Conservation (phyloP, 441 rosid genomes). For the Capsella rubella region DNA sequence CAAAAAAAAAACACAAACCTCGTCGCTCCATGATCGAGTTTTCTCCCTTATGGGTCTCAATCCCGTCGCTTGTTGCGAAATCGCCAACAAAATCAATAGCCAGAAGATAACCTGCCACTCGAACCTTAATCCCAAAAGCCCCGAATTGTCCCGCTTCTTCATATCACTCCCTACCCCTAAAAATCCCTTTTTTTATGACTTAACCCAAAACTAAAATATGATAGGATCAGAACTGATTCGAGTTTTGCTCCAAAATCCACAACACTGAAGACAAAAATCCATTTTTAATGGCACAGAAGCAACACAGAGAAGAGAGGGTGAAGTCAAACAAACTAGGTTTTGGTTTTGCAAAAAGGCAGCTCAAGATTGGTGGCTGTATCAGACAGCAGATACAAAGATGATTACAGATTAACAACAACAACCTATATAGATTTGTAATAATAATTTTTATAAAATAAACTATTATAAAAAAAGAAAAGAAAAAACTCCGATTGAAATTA, state of each 20-base stretch:
- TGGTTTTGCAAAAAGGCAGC: conserved; percentile 35
- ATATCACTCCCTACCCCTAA: conserved; percentile 52
- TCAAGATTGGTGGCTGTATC: conserved; percentile 34
- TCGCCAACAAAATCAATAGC: conserved; percentile 58
- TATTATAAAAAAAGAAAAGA: background rate
- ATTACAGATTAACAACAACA: conserved; percentile 10
- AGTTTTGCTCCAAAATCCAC: conserved; percentile 30
- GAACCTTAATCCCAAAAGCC: conserved; percentile 55
- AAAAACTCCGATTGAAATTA: conserved; percentile 6
- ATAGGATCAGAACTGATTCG: conserved; percentile 40
- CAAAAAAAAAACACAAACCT: conserved; percentile 57
- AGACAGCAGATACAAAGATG: conserved; percentile 14
- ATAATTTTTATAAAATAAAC: background rate
- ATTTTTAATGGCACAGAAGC: conserved; percentile 4
- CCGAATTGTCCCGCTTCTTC: conserved; percentile 51
- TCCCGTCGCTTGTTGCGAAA: conserved; percentile 64
- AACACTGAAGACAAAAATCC: conserved; percentile 36
- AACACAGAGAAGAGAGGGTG: conserved; percentile 28
- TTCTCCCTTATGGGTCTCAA: conserved; percentile 87
- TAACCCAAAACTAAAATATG: background rate
- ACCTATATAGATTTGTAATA: conserved; percentile 2
- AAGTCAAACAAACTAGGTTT: conserved; percentile 53
- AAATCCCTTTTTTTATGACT: conserved; percentile 34
- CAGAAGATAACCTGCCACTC: conserved; percentile 50
- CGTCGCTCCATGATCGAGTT: conserved; percentile 87